Evolutionary conservation across 345 rosid genomes (phyloP).

Genomic region (Cardiospermum halicacabum): DNA sequence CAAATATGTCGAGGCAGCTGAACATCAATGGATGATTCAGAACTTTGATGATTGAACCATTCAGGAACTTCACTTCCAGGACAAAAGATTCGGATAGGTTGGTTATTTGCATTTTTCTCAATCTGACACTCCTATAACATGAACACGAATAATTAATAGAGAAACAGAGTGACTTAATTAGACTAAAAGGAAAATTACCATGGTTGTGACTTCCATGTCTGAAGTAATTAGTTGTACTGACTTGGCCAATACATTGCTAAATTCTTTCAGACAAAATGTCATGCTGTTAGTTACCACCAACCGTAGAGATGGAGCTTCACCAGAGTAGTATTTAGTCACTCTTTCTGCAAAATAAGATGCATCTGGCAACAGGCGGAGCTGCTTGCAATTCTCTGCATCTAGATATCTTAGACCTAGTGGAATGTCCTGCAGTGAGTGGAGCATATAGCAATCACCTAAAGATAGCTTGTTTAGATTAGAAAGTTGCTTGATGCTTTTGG

Average conservation of each 20-base stretch:
- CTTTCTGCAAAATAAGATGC: too few relatives aligned
- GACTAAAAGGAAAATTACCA: not conserved
- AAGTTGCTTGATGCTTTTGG: not conserved
- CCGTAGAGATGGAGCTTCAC: not conserved
- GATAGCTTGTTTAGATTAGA: not conserved
- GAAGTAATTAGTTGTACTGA: too few relatives aligned
- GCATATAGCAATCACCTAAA: not conserved
- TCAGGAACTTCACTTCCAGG: slow-evolving; percentile 1
- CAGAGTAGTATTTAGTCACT: too few relatives aligned
- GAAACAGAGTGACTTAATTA: not conserved
- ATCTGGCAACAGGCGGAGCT: not conserved
- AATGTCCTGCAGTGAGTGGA: slow-evolving; percentile 9
- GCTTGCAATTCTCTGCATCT: not conserved
- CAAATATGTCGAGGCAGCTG: not conserved
- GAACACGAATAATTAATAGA: not conserved
- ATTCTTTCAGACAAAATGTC: not conserved
- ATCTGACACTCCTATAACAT: not conserved
- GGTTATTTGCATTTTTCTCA: too few relatives aligned
- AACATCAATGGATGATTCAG: not conserved
- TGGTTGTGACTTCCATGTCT: not conserved
- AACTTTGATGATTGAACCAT: not conserved
- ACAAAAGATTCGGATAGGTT: not conserved
- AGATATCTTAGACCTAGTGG: not conserved
- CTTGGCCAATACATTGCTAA: too few relatives aligned
- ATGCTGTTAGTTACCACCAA: not conserved